A percentile compares a stretch with the other conserved stretches of the same genome.
Evolutionary conservation across 805 yeast genomes (phyloP).

Genomic region (Pachysolen tannophilus): DNA sequence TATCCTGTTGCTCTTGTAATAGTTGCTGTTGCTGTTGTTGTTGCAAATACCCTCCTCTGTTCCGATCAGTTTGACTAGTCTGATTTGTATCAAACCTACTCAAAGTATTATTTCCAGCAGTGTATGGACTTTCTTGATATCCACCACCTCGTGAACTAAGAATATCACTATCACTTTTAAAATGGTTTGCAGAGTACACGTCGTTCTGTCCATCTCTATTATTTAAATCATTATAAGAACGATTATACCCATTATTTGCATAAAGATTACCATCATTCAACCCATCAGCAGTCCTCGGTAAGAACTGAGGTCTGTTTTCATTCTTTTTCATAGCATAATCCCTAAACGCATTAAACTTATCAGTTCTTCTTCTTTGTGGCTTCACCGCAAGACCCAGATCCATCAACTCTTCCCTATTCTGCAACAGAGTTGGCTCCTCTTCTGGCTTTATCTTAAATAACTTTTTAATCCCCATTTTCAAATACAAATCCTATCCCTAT

Average conservation of each 20-base stretch:
- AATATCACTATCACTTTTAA: neutral
- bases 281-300: conserved; percentile 2
- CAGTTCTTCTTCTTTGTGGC: conserved; percentile 25
- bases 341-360: conserved; percentile 40
- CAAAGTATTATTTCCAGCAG: neutral
- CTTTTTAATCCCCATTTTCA: conserved; percentile 47
- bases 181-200: neutral
- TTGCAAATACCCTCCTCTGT: neutral
- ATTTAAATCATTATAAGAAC: neutral
- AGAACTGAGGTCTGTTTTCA: conserved; percentile 15
- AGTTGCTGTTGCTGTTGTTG: neutral
- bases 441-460: conserved; percentile 38
- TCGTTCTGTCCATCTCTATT: neutral
- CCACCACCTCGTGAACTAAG: neutral
- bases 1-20: neutral
- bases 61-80: neutral
- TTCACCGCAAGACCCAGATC: conserved; percentile 35
- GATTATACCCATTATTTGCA: neutral
- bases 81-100: neutral
- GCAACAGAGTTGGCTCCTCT: conserved; percentile 34
- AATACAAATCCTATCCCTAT: no score
- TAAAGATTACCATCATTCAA: neutral
- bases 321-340: conserved; percentile 34
- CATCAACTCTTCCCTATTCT: conserved; percentile 31
- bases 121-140: neutral